These are phyloP conservation scores for Meyerozyma guilliermondii DNA, from an alignment of 1,139 yeast genomes.

Conservation along the genomic window DNA sequence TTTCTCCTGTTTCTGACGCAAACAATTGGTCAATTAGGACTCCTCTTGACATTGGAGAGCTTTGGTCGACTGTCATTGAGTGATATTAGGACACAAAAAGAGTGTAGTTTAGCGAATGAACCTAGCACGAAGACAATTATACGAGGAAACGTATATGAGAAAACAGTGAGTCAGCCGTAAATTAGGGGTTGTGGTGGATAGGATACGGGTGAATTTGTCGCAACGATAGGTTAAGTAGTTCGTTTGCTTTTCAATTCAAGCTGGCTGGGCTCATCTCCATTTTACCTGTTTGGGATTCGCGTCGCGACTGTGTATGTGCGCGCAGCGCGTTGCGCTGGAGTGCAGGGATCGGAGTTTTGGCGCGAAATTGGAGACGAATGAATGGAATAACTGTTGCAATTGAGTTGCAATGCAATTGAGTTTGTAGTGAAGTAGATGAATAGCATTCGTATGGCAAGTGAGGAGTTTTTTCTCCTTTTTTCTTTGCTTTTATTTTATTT, in stretches of 20 bases:
- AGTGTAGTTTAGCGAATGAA: background rate
- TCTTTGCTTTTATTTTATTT: too few relatives aligned
- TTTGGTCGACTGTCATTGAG: background rate
- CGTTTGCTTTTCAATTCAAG: background rate
- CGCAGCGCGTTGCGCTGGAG: background rate
- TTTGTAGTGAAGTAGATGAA: too few relatives aligned
- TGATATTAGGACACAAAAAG: background rate
- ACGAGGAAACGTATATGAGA: too few relatives aligned
- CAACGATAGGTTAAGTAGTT: background rate
- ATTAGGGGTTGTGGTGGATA: too few relatives aligned
- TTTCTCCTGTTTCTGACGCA: constrained; percentile 23
- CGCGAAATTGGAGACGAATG: too few relatives aligned
- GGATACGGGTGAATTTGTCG: too few relatives aligned
- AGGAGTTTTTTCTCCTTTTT: background rate
- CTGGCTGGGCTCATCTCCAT: constrained; percentile 1
- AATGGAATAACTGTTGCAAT: too few relatives aligned
- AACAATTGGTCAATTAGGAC: constrained; percentile 4
- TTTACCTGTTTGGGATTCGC: background rate
- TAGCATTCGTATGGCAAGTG: background rate
- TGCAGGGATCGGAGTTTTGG: too few relatives aligned
- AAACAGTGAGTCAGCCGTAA: background rate
- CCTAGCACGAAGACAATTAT: background rate
- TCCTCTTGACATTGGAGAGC: background rate
- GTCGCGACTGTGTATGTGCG: background rate
- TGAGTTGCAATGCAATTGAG: too few relatives aligned